These are phyloP conservation scores for Oxalis stricta DNA, from an alignment of 441 rosid species.

Conservation along the genomic window DNA sequence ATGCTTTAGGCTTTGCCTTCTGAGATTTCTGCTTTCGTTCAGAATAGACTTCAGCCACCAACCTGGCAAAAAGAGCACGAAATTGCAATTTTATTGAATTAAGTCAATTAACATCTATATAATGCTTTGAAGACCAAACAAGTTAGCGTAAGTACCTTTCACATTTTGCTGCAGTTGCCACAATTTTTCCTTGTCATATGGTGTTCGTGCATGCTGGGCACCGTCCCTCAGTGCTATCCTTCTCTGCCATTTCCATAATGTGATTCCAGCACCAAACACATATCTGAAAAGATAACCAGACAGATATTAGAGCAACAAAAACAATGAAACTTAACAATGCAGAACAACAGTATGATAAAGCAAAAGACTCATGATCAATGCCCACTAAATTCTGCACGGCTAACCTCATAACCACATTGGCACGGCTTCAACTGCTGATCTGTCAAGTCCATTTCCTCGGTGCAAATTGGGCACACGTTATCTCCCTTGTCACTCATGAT, in stretches of 20 bases:
- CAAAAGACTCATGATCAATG: neutral
- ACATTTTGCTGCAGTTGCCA: slow-evolving; percentile 30
- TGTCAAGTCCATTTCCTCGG: slow-evolving; percentile 21
- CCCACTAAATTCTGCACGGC: no score
- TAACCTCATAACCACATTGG: slow-evolving; percentile 30
- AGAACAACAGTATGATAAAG: neutral
- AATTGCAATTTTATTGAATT: no score
- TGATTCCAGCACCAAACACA: slow-evolving; percentile 75
- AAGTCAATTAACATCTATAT: no score
- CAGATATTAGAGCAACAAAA: neutral
- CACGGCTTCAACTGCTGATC: slow-evolving; percentile 25
- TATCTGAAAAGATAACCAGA: slow-evolving; percentile 16
- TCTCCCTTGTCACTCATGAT: slow-evolving; percentile 34
- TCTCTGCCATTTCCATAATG: slow-evolving; percentile 54
- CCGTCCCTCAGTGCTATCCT: slow-evolving; percentile 38
- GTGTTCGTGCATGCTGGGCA: slow-evolving; percentile 52
- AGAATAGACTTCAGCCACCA: slow-evolving; percentile 32
- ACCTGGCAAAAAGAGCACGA: slow-evolving; percentile 13
- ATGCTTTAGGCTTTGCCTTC: slow-evolving; percentile 34
- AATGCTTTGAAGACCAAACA: neutral
- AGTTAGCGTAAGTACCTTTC: slow-evolving; percentile 26
- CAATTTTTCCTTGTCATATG: slow-evolving; percentile 58
- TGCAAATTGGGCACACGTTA: slow-evolving; percentile 23
- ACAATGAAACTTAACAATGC: neutral
- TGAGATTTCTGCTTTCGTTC: slow-evolving; percentile 38